Evolutionary conservation across 257 asterid genomes (phyloP), one percentile per base, ranked within the genome.

Genomic region (Fraxinus pennsylvanica): DNA sequence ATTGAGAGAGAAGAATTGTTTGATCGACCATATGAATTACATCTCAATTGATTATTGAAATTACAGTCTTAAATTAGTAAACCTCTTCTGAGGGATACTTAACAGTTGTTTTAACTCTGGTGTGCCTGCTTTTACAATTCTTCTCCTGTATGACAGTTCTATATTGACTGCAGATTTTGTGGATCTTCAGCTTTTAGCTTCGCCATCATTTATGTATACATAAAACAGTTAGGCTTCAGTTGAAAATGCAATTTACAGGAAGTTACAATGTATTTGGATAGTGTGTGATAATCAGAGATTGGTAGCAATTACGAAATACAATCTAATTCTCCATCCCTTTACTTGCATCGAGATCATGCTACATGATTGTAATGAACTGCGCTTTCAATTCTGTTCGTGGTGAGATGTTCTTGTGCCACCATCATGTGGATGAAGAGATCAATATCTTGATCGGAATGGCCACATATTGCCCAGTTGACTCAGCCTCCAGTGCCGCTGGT

Each of bases 391-490:
- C 90, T 86, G 85, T 81, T 90, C 90, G 74, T 13, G 83, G 12
- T 41, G 81, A 65, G 74, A 27, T 7, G 63, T 2, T 61, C 74
- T 45, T 7, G 81, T 1, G 74, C 79, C 65, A 22, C 66, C 30
- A 21, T 47, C 71, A 17, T 75, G 84, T 13, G 82, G 72, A 13
- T 78, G 79, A 75, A 85, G 81, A 29, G 71, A 81, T 67, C 89
- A 85, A 57, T 87, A 84, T 80, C 96, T 90, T 21, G 96, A 85
- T 1, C 91, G 91, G 78, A 87, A 90, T 6, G 92, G 97, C 95
- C 92, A 88, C 43, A 87, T 65, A 41, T 90, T 82, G 6, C 84
- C 73, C 78, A 89, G 81, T 76, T 82, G 88, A 78, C 96, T 87
- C 78, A 25, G 27, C 27, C 27, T 25, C 27, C 27, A 25, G 27